Base-by-base conservation (phyloP, 1,139 yeast genomes). In the Insectozyma bohioensis region DNA sequence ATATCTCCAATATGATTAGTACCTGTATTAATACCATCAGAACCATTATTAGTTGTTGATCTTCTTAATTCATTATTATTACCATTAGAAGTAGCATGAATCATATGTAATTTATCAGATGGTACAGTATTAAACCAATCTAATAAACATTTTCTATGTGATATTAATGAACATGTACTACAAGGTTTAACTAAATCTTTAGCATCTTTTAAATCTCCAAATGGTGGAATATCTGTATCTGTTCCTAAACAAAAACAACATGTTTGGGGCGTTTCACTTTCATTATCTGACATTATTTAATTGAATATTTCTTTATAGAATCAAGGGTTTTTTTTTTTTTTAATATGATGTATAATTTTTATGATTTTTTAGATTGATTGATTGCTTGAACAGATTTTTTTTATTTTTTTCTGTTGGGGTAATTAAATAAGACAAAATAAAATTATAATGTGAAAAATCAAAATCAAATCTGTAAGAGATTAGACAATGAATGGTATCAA, bases 221-320 rank as follows among this genome's bases (percentile, higher is more conserved):
- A 67, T 3, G 72, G 67, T 2, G 75, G 75, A 5, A 65, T 46
- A 24, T 68, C 75, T 6, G 57, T 48, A 24, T 47, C 52, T 13
- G 58, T 68, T 3, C 74, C 74, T 6, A 68, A 54, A 38, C 75
- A 69, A 39, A 69, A 63, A 34, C 67, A 58, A 40, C 75, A 69
- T n/a, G n/a, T n/a, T n/a, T n/a, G n/a, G n/a, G n/a, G n/a, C n/a
- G 34, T 27, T 14, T 24, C 30, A 4, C 12, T 20, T 9, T 26
- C 26, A 4, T 12, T 15, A 26, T 29, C 26, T 13, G 38, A 20
- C 37, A 34, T 28, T 21, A 20, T 19, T 20, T 3, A 16, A 22
- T 22, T 9, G n/a, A n/a, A n/a, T n/a, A n/a, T n/a, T n/a, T n/a
- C n/a, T n/a, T n/a, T n/a, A n/a, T n/a, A 28, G 26, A 26, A 12